Conservation (phyloP, 345 rosid species). For the Eucalyptus curtisii region DNA sequence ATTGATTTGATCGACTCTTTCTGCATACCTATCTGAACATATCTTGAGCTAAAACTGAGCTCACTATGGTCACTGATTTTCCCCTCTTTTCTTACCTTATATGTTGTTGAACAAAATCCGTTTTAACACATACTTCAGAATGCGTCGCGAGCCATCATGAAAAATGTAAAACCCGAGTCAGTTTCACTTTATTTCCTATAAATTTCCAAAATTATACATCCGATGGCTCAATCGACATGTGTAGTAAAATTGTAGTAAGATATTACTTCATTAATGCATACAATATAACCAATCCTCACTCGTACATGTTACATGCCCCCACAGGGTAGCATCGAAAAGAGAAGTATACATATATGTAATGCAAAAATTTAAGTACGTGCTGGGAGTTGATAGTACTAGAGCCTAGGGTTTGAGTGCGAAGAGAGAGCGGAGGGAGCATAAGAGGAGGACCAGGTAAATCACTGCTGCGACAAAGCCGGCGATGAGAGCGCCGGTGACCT, state of each 20-base stretch:
- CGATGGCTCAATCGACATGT: neutral
- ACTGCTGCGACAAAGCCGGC: constrained; percentile 27
- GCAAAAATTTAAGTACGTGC: neutral
- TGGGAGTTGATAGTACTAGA: neutral
- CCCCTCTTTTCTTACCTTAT: neutral
- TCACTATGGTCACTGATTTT: neutral
- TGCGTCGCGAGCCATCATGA: neutral
- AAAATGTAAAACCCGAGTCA: neutral
- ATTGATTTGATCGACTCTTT: neutral
- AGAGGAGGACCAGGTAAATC: constrained; percentile 16
- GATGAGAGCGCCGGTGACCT: constrained; percentile 19
- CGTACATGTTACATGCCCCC: neutral
- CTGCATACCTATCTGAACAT: neutral
- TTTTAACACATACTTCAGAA: neutral
- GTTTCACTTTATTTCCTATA: neutral
- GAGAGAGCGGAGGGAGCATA: constrained; percentile 16
- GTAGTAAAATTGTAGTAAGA: neutral
- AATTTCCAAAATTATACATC: neutral
- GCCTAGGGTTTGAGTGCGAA: constrained; percentile 3
- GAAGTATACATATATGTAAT: neutral
- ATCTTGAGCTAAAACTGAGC: neutral
- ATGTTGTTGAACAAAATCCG: neutral
- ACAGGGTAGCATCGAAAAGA: neutral
- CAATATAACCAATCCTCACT: neutral
- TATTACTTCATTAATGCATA: neutral